Evolutionary conservation across 345 rosid genomes (phyloP).

Genomic region (Hibiscus tridactylites): DNA sequence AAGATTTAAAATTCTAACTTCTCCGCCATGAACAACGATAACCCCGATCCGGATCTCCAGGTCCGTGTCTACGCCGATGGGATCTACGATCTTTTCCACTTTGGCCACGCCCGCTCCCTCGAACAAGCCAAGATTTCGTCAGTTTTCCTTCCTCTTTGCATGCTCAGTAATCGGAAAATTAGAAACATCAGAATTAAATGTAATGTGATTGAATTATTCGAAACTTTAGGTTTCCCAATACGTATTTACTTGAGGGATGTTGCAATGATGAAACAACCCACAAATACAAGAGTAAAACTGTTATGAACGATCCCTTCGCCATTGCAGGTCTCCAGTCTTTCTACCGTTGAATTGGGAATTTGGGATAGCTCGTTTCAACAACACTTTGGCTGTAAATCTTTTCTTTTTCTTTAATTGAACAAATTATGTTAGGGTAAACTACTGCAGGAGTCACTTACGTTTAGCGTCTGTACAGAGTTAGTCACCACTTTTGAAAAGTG

Average conservation of each 20-base stretch:
- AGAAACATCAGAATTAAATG: too few species aligned
- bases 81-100: constrained; percentile 98
- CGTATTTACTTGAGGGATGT: constrained; percentile 80
- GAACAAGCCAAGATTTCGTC: constrained; percentile 91
- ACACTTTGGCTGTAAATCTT: not conserved
- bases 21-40: not conserved
- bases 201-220: not conserved
- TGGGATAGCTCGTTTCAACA: not conserved
- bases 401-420: too few species aligned
- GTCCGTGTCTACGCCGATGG: constrained; percentile 95
- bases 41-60: constrained; percentile 31
- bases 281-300: constrained; percentile 83
- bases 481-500: too few species aligned
- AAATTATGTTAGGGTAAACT: not conserved
- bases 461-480: too few species aligned
- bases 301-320: constrained; percentile 87
- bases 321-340: constrained; percentile 47
- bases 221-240: constrained; percentile 58
- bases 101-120: constrained; percentile 93
- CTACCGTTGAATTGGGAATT: too few species aligned
- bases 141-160: constrained; percentile 11
- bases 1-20: too few species aligned
- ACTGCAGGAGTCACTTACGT: too few species aligned
- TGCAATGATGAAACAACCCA: constrained; percentile 85
- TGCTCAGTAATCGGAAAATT: too few species aligned